A percentile compares a stretch with the other conserved stretches of the same genome.
phyloP scores from a whole-genome alignment of 2,329 filamentous ascomycete genomes.

The Ascochyta koolunga region DNA sequence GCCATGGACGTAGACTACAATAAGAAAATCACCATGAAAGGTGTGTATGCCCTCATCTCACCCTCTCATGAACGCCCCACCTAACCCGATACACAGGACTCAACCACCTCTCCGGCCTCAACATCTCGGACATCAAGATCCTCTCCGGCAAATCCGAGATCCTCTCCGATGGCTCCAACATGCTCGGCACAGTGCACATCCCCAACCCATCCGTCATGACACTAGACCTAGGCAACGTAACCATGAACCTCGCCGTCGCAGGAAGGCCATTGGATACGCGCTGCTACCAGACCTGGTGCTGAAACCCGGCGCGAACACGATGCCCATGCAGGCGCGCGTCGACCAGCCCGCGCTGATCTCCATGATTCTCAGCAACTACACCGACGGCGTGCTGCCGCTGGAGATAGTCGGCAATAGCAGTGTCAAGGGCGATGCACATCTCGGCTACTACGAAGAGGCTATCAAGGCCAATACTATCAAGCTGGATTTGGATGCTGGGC shows the following conservation, averaged over 20 bases:
- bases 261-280: slow-evolving; percentile 60
- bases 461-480: slow-evolving; percentile 60
- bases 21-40: slow-evolving; percentile 63
- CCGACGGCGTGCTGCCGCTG: slow-evolving; percentile 61
- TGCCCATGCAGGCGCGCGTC: slow-evolving; percentile 61
- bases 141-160: slow-evolving; percentile 44
- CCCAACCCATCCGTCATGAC: slow-evolving; percentile 69
- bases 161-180: slow-evolving; percentile 61
- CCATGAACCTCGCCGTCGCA: slow-evolving; percentile 64
- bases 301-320: slow-evolving; percentile 62
- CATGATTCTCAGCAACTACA: slow-evolving; percentile 57
- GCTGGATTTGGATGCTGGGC: slow-evolving; percentile 56
- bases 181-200: slow-evolving; percentile 64
- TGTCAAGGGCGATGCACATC: slow-evolving; percentile 56
- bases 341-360: slow-evolving; percentile 58
- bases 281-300: slow-evolving; percentile 66
- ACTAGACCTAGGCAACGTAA: slow-evolving; percentile 71
- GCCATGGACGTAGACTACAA: slow-evolving; percentile 61
- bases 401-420: slow-evolving; percentile 61
- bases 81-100: slow-evolving; percentile 52
- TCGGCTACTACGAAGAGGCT: slow-evolving; percentile 64
- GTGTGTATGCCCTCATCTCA: slow-evolving; percentile 42
- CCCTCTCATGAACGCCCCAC: neutral
- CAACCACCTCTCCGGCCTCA: slow-evolving; percentile 61
- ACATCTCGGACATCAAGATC: slow-evolving; percentile 60